phyloP scores from a whole-genome alignment of 2,329 filamentous ascomycete species.

The Talaromyces sp. region DNA sequence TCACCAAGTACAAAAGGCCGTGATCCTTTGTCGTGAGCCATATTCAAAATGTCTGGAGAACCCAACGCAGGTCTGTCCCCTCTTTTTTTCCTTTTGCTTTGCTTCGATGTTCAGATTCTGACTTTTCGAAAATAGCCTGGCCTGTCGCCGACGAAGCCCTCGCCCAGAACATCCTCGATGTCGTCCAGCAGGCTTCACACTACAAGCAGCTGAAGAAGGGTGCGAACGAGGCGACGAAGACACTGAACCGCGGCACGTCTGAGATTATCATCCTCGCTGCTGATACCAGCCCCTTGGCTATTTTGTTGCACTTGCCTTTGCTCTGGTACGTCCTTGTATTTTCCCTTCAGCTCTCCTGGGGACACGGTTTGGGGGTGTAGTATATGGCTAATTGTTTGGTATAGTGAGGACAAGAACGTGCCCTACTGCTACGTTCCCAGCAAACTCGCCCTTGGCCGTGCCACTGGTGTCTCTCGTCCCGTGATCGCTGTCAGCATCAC shows the following conservation, averaged over 20 bases:
- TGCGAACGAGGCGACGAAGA: slow-evolving; percentile 82
- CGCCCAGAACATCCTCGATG: slow-evolving; percentile 76
- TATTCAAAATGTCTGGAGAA: slow-evolving; percentile 35
- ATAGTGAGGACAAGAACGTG: slow-evolving; percentile 67
- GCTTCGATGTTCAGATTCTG: background rate
- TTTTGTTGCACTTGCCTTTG: slow-evolving; percentile 83
- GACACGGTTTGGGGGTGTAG: background rate
- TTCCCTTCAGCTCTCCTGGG: background rate
- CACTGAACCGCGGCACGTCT: slow-evolving; percentile 82
- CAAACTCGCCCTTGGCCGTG: slow-evolving; percentile 80
- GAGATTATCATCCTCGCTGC: slow-evolving; percentile 87
- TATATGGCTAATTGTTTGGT: background rate
- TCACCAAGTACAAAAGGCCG: slow-evolving; percentile 24
- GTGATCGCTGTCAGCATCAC: slow-evolving; percentile 88
- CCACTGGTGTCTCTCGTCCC: slow-evolving; percentile 80
- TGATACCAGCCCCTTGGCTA: slow-evolving; percentile 77
- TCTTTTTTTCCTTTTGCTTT: background rate
- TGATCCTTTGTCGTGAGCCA: slow-evolving; percentile 40
- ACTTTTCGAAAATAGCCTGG: slow-evolving; percentile 52
- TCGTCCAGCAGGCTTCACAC: slow-evolving; percentile 66
- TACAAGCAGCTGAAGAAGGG: slow-evolving; percentile 79
- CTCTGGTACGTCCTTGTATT: slow-evolving; percentile 40
- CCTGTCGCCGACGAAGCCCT: slow-evolving; percentile 69
- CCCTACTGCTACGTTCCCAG: slow-evolving; percentile 68
- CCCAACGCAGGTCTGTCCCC: slow-evolving; percentile 27